Evolutionary conservation across 352 stramenopile species (phyloP).

Genomic region (Phytopythium litorale): DNA sequence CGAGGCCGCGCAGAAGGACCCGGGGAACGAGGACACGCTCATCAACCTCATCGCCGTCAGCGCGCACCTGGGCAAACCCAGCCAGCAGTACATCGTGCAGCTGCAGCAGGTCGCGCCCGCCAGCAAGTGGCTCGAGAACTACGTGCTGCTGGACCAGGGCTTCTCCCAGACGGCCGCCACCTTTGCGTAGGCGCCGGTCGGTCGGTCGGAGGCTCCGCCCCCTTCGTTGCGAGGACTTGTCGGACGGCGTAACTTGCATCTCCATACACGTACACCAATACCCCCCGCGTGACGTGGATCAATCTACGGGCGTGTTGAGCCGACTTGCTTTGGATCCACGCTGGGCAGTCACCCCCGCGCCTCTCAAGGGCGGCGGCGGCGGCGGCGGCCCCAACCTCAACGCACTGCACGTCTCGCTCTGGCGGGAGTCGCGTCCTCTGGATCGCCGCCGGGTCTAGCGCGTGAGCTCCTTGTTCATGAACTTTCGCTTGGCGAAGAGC

Average conservation of each 20-base stretch:
- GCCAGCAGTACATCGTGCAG: conserved; percentile 73
- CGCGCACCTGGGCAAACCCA: conserved; percentile 88
- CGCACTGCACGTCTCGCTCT: no score
- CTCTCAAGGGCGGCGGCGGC: no score
- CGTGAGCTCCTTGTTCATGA: conserved; percentile 92
- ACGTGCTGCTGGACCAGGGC: conserved; percentile 55
- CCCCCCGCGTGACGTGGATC: neutral
- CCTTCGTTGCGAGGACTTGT: no score
- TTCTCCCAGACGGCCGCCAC: conserved; percentile 64
- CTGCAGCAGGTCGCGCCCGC: conserved; percentile 70
- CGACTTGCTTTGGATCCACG: neutral
- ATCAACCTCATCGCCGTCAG: conserved; percentile 92
- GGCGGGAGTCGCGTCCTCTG: neutral
- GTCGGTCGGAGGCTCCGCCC: neutral
- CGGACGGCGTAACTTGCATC: neutral
- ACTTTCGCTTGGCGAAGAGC: conserved; percentile 92
- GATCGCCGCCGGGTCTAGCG: conserved; percentile 25
- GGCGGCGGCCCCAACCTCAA: no score
- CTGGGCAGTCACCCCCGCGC: neutral
- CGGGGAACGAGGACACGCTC: conserved; percentile 90
- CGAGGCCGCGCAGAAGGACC: conserved; percentile 84
- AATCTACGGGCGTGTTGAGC: neutral
- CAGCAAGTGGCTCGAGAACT: conserved; percentile 74
- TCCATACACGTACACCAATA: conserved; percentile 1
- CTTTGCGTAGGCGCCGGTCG: conserved; percentile 39